Evolutionary conservation across 2,329 filamentous ascomycete species (phyloP), one percentile per base, ranked within the genome.

Genomic region (Chrysoporthe puriensis): DNA sequence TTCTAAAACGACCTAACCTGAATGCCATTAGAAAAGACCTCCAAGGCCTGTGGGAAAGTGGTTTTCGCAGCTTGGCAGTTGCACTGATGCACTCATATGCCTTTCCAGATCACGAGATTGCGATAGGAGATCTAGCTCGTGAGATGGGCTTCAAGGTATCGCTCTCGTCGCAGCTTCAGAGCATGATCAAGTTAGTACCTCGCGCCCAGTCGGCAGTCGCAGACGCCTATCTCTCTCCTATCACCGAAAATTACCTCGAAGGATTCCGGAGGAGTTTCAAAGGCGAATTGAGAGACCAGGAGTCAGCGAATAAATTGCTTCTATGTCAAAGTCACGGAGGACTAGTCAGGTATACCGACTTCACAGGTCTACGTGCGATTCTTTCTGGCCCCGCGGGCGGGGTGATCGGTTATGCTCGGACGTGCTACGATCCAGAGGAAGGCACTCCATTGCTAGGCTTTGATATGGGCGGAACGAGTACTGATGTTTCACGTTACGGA

Each of bases 401-500:
- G 50, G 94, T 97, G 0, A 94, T 97, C 0, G 94, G 94, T 4
- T 97, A 97, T 77, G 94, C 94, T n/a, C 88, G 95, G 32, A 97
- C 94, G 0, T 96, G 91, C 1, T 97, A 95, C 76, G 94, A 97
- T 72, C 86, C 90, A 0, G 83, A 91, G 62, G 96, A 93, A 3
- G 92, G 89, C 75, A 93, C 88, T 0, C 93, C 94, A 0, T 91
- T 97, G 4, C 97, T 97, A 73, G 94, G 94, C 0, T 97, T 97
- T 74, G 94, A 97, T 73, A 97, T 97, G 94, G 93, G 93, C 48
- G 94, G 94, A 13, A 97, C 94, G 0, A 94, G 90, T 66, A 97
- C 94, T 0, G 94, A 97, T 77, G 93, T 97, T 11, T 96, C 92
- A 44, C 85, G 94, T 59, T 97, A 95, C 73, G 92, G 91, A 9